Percentiles rank a stretch among this genome's conserved stretches.
Conservation (phyloP, 352 stramenopile genomes). For the Hyaloperonospora brassicae region DNA sequence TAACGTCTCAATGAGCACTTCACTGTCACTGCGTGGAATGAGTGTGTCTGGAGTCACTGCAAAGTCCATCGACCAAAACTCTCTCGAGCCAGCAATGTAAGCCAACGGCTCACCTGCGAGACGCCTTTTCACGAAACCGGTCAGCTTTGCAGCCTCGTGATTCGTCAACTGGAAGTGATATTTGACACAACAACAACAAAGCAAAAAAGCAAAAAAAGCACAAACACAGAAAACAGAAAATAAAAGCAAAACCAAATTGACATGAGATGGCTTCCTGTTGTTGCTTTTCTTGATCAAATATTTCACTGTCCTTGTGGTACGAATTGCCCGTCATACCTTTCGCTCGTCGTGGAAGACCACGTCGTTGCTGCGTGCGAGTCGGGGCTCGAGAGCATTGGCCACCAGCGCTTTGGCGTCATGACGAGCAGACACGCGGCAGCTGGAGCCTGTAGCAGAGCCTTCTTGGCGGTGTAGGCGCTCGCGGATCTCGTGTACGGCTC, state of each 20-base stretch:
- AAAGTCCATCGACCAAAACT: constrained; percentile 74
- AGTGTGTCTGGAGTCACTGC: constrained; percentile 48
- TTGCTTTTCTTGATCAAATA: no score
- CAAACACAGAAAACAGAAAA: background rate
- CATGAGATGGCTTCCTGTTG: background rate
- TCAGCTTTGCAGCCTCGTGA: constrained; percentile 29
- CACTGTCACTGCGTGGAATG: constrained; percentile 75
- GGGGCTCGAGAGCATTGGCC: constrained; percentile 37
- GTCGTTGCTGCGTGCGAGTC: constrained; percentile 36
- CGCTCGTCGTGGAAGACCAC: constrained; percentile 51
- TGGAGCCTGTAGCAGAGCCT: constrained; percentile 1
- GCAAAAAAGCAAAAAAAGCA: background rate
- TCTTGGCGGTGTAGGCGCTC: constrained; percentile 12
- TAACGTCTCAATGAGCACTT: constrained; percentile 71
- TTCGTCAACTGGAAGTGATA: constrained; percentile 17
- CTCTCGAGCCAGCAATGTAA: constrained; percentile 55
- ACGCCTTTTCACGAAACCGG: constrained; percentile 17
- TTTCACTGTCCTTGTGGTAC: background rate
- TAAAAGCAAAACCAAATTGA: background rate
- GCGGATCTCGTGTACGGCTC: constrained; percentile 21
- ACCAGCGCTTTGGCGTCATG: constrained; percentile 53
- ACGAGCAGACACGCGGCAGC: constrained; percentile 1
- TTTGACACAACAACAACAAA: no score
- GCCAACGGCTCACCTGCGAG: constrained; percentile 52
- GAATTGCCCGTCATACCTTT: constrained; percentile 1